Evolutionary conservation across 2,329 filamentous ascomycete species (phyloP).

Genomic region (Fusarium sublunatum): DNA sequence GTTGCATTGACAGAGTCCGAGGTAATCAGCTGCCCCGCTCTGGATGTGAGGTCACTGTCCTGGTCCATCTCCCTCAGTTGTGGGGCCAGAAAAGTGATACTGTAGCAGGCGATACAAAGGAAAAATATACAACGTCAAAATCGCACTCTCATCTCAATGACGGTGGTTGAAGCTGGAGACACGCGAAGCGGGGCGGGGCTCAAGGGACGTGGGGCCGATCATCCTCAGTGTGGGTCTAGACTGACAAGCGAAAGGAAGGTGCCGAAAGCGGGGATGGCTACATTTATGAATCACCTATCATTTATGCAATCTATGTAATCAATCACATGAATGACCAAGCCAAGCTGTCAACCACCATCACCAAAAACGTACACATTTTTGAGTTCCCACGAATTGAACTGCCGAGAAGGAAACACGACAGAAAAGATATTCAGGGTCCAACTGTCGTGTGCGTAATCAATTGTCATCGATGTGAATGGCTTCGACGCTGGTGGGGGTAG

Average conservation of each 20-base stretch:
- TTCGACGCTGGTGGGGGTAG: constrained; percentile 26
- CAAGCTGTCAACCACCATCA: neutral
- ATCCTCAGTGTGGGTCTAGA: constrained; percentile 8
- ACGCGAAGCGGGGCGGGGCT: constrained; percentile 30
- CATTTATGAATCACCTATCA: constrained; percentile 1
- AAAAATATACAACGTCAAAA: constrained; percentile 26
- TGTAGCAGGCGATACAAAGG: constrained; percentile 1
- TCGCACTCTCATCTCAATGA: constrained; percentile 31
- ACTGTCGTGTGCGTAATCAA: constrained; percentile 29
- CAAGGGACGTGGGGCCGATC: constrained; percentile 36
- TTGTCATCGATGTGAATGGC: constrained; percentile 22
- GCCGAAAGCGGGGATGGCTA: constrained; percentile 32
- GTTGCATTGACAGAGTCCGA: constrained; percentile 20
- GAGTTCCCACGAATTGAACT: constrained; percentile 6
- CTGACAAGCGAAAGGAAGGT: constrained; percentile 23
- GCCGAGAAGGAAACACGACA: constrained; percentile 4
- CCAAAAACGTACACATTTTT: neutral
- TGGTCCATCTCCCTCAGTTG: neutral
- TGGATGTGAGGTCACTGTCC: neutral
- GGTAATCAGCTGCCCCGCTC: constrained; percentile 9
- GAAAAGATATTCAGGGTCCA: constrained; percentile 21
- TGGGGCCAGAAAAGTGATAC: neutral
- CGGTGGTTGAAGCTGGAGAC: constrained; percentile 23
- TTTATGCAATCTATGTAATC: constrained; percentile 4
- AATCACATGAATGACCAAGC: constrained; percentile 11